Evolutionary conservation across 495 filamentous ascomycete species (phyloP), one percentile per base, ranked within the genome.

Genomic region (Lophiostoma macrostomum): DNA sequence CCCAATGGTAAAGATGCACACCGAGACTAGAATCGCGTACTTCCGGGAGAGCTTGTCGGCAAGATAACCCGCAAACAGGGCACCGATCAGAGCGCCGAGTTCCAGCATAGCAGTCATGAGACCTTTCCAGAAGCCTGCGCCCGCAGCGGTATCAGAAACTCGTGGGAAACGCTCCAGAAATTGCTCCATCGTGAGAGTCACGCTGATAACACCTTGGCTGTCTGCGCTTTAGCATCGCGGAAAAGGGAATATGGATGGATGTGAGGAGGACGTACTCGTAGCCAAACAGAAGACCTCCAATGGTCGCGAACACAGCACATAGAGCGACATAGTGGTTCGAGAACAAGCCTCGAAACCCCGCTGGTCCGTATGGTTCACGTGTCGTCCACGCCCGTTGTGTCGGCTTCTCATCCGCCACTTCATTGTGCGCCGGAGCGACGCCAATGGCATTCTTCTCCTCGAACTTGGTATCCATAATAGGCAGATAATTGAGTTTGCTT

Each of bases 71-170:
- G 80, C 75, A 43, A 79, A 79, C 13, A 83, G 50, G 0, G 78
- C 78, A 40, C 78, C 56, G 1, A 78, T 44, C 39, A 81, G 66
- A 10, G 79, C 80, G 10, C 80, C 78, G 31, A 81, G 55, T 53
- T 81, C 79, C 34, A 82, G 77, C 78, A 81, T 81, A 1, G 79
- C 80, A 0, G 78, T 81, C 67, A 81, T 67, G 11, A 83, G 53
- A 4, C 80, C 79, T 62, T 82, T 83, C 72, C 74, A 77, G 54
- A 83, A 82, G 0, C 76, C 76, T 5, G 74, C 69, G 1, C 75
- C 74, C 3, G 73, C 61, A 10, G 69, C 65, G 41, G 58, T 54
- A 10, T 69, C 68, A 4, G 67, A 67, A 5, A 82, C 70, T 16
- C 68, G 63, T 5, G 73, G 64, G 49, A 83, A 81, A 0, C 69